Evolutionary conservation across 2,329 filamentous ascomycete genomes (phyloP), one percentile per base, ranked within the genome.

Genomic region (Neodidymelliopsis sp.): DNA sequence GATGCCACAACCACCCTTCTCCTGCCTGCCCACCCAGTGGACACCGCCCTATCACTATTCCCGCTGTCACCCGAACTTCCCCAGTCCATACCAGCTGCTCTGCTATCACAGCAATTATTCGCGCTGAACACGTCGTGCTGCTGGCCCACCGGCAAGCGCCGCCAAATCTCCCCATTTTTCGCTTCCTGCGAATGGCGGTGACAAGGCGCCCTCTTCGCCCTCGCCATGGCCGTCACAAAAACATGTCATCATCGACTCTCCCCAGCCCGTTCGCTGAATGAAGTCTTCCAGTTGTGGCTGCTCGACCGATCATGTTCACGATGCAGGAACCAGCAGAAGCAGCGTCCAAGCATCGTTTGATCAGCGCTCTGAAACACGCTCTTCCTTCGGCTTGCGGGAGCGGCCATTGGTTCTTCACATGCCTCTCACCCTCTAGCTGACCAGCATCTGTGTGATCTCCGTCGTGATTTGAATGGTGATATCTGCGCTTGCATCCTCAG

Each of bases 281-380:
- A 52, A 55, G 45, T 49, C 59, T 33, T 59, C 46, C 50, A 55
- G 34, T 55, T 55, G 56, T 68, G 57, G 57, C 63, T 59, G 62
- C 54, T 62, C 57, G 41, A 37, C 51, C 42, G 53, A 56, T 57
- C 53, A 50, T 41, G 43, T 54, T 49, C 59, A 36, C 62, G 59
- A 66, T 63, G 69, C 69, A 72, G 69, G 69, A 69, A 72, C 68
- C 55, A 62, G 61, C 66, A 58, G 50, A 67, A 65, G 59, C 53
- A 66, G 59, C 64, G 35, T 58, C 62, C 63, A 60, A 62, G 54
- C 63, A 54, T 56, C 55, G 67, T 72, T 71, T 69, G 67, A 71
- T 71, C 66, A 63, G 48, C 66, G 46, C 56, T 34, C 67, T 72
- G 69, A 72, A 72, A 72, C 69, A 44, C 61, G 58, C 53, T 54